Conservation (phyloP, 225 moss, liverwort and hornwort genomes). For the Lunularia cruciata region DNA sequence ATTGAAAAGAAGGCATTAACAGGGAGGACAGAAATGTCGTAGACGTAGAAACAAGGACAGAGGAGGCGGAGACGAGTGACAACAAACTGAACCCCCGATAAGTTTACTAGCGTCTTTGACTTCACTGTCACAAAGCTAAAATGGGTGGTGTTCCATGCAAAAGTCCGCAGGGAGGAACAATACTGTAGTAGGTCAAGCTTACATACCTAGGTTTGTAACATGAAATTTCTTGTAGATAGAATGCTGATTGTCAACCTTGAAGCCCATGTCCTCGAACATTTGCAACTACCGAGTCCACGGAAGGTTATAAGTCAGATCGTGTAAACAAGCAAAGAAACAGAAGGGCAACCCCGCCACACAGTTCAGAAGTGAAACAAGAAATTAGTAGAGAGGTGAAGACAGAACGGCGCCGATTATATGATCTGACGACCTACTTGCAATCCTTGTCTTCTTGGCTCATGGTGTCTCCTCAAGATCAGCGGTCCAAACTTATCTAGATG, state of each 20-base stretch:
- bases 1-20: conserved; percentile 41
- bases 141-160: conserved; percentile 1
- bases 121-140: conserved; percentile 11
- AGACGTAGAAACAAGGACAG: conserved; percentile 18
- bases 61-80: conserved; percentile 30
- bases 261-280: conserved; percentile 88
- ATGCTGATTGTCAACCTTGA: conserved; percentile 68
- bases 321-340: too few relatives aligned
- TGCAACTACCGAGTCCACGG: too few relatives aligned
- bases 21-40: conserved; percentile 33
- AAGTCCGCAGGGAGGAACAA: conserved; percentile 6
- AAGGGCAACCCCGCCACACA: too few relatives aligned
- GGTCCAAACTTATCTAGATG: too few relatives aligned
- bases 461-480: too few relatives aligned
- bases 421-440: too few relatives aligned
- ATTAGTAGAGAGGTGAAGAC: too few relatives aligned
- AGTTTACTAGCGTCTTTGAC: conserved; percentile 2
- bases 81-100: conserved; percentile 12
- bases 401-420: too few relatives aligned
- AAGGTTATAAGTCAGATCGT: too few relatives aligned
- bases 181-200: neutral
- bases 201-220: conserved; percentile 66
- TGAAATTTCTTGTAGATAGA: conserved; percentile 78
- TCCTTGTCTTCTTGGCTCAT: too few relatives aligned
- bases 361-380: too few relatives aligned